phyloP scores from a whole-genome alignment of 169 alveolate genomes.

The Cryptosporidium canis region DNA sequence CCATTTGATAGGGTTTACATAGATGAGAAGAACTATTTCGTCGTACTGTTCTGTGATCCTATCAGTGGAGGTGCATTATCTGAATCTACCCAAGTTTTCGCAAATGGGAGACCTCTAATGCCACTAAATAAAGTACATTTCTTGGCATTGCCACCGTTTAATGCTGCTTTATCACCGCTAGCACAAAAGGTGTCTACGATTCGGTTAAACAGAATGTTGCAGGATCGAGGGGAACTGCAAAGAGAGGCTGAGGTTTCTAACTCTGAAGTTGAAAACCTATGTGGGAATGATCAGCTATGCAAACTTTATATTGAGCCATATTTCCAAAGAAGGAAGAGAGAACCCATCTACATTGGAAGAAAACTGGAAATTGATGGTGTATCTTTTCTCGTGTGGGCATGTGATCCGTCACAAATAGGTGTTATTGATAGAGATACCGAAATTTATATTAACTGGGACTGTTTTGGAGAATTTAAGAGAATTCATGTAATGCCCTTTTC shows the following conservation, averaged over 20 bases:
- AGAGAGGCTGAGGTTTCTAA: constrained; percentile 5
- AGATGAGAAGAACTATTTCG: constrained; percentile 34
- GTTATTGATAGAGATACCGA: constrained; percentile 17
- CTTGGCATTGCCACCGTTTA: constrained; percentile 66
- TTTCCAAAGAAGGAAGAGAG: constrained; percentile 37
- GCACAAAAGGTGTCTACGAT: constrained; percentile 65
- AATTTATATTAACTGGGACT: constrained; percentile 70
- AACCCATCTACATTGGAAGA: constrained; percentile 66
- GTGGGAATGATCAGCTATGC: constrained; percentile 38
- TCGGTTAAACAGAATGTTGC: constrained; percentile 15
- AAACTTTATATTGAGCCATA: constrained; percentile 56
- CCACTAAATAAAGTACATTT: constrained; percentile 40
- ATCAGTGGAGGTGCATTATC: constrained; percentile 35
- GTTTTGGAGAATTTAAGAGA: constrained; percentile 74
- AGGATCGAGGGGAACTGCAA: constrained; percentile 3
- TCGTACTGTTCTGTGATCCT: constrained; percentile 65
- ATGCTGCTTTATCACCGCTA: constrained; percentile 56
- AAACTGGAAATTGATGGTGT: constrained; percentile 42
- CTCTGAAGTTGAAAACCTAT: constrained; percentile 23
- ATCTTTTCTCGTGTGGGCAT: constrained; percentile 64
- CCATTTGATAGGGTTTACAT: constrained; percentile 53
- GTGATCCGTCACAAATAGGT: constrained; percentile 68
- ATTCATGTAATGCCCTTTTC: constrained; percentile 78
- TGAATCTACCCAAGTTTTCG: constrained; percentile 57
- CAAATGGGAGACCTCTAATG: constrained; percentile 55